Percentiles rank a stretch among this genome's conserved stretches.
phyloP scores from a whole-genome alignment of 768 basidiomycete genomes.

The Strobilomyces dryophilus region DNA sequence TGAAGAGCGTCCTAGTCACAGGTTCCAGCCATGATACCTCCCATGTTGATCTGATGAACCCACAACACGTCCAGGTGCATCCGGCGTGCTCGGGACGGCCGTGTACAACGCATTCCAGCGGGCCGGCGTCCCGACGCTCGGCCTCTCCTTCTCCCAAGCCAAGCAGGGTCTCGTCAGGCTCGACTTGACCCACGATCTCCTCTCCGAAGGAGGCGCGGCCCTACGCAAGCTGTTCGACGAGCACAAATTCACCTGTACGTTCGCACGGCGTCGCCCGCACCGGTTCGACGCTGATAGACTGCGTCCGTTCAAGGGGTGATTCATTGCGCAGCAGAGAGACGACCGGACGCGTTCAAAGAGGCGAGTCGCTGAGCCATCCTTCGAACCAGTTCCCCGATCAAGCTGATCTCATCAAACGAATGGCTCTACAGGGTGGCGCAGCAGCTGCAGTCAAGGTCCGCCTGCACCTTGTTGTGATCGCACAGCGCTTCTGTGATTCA shows the following conservation, averaged over 20 bases:
- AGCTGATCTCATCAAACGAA: neutral
- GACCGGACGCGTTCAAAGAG: slow-evolving; percentile 91
- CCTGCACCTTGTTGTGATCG: neutral
- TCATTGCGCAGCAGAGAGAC: slow-evolving; percentile 92
- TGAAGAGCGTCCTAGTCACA: slow-evolving; percentile 55
- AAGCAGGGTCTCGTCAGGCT: slow-evolving; percentile 51
- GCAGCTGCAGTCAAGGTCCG: slow-evolving; percentile 59
- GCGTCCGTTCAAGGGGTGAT: slow-evolving; percentile 60
- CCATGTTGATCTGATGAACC: slow-evolving; percentile 10
- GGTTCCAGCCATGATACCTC: slow-evolving; percentile 30
- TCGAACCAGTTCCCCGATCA: neutral
- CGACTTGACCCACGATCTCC: slow-evolving; percentile 56
- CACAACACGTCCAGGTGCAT: slow-evolving; percentile 59
- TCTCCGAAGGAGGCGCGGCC: slow-evolving; percentile 34
- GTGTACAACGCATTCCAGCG: slow-evolving; percentile 63
- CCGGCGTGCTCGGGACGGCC: slow-evolving; percentile 84
- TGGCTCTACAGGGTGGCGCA: slow-evolving; percentile 45
- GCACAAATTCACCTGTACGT: slow-evolving; percentile 69
- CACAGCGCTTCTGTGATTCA: neutral
- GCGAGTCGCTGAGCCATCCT: slow-evolving; percentile 36
- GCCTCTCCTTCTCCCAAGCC: slow-evolving; percentile 70
- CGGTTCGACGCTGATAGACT: slow-evolving; percentile 4
- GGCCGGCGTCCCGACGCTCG: slow-evolving; percentile 46
- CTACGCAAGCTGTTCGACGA: slow-evolving; percentile 50
- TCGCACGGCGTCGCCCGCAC: neutral